Evolutionary conservation across 805 yeast species (phyloP).

Genomic region (Ogataea trehalophila): DNA sequence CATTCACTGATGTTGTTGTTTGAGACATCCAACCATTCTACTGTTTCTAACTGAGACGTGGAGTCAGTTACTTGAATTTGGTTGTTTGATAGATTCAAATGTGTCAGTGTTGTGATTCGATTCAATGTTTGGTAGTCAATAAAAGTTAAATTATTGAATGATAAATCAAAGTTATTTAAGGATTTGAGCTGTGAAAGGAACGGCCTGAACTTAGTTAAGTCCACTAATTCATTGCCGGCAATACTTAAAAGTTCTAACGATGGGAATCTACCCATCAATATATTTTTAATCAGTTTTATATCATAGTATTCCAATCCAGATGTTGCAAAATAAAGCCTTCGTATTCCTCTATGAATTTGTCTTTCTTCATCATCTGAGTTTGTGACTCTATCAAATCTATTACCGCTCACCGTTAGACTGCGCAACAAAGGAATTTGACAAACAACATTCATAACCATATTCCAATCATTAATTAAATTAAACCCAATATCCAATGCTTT

Average conservation of each 20-base stretch:
- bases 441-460: slow-evolving; percentile 35
- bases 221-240: slow-evolving; percentile 14
- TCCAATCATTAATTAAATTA: slow-evolving; percentile 46
- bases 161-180: slow-evolving; percentile 18
- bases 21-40: slow-evolving; percentile 44
- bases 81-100: slow-evolving; percentile 36
- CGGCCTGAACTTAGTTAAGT: slow-evolving; percentile 17
- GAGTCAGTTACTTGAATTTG: slow-evolving; percentile 13
- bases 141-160: slow-evolving; percentile 36
- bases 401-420: slow-evolving; percentile 51
- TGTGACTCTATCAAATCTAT: slow-evolving; percentile 29
- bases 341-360: slow-evolving; percentile 5
- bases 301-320: slow-evolving; percentile 6
- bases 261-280: slow-evolving; percentile 9
- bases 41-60: not conserved
- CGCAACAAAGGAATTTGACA: slow-evolving; percentile 33
- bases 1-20: slow-evolving; percentile 44
- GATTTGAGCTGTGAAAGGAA: not conserved
- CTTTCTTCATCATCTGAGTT: not conserved
- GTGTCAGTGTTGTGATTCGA: slow-evolving; percentile 10
- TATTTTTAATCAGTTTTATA: not conserved
- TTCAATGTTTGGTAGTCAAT: slow-evolving; percentile 17
- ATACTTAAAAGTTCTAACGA: slow-evolving; percentile 28
- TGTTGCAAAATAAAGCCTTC: slow-evolving; percentile 18
- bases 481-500: slow-evolving; percentile 51